Base-by-base conservation (phyloP, 371 early-diverging fungal genomes). In the Mortierella sp. region DNA sequence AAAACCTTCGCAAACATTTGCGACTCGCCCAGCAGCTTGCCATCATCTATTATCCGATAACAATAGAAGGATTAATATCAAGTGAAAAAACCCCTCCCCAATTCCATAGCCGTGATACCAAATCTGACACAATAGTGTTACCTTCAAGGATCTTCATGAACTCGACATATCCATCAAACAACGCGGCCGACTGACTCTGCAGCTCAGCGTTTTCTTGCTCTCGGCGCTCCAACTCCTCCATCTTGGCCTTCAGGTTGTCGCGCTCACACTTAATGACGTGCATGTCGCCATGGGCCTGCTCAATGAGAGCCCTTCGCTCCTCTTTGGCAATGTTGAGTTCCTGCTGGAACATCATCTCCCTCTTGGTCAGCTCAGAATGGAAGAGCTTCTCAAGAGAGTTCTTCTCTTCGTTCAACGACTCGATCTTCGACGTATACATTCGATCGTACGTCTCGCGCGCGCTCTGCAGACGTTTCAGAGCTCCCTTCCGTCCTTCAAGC, bases 381-480 rank as follows among this genome's bases (percentile, higher is more conserved):
- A 64, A 58, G 11, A 72, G 11, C 11, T 39, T 47, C 69, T 80
- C 80, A 14, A 26, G 39, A 13, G 47, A 29, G 19, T 64, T 24
- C 48, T 58, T 73, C 24, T 80, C 81, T 14, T 80, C 81, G 45
- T 73, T 70, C 22, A 80, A 44, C 2, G 61, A 41, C 31, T 68
- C 70, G 40, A 80, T 76, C 50, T 67, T 80, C 47, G 81, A 76
- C 66, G 76, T 69, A 47, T 73, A 71, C 50, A 80, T 70, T 64
- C 70, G 71, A 10, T 70, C 74, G 29, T 76, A 80, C 22, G 61
- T 65, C 40, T 63, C 73, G 19, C 71, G 73, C 7, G 81, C 81
- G n/a, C 69, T 65, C 19, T 73, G 73, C 37, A 76, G 43, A 16
- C 73, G 73, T 10, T 63, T 44, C 37, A 76, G 43, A 2, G 81